Percentiles rank a stretch among this genome's conserved stretches.
Evolutionary conservation across 805 yeast species (phyloP).

Genomic region (Hanseniaspora lachancei): DNA sequence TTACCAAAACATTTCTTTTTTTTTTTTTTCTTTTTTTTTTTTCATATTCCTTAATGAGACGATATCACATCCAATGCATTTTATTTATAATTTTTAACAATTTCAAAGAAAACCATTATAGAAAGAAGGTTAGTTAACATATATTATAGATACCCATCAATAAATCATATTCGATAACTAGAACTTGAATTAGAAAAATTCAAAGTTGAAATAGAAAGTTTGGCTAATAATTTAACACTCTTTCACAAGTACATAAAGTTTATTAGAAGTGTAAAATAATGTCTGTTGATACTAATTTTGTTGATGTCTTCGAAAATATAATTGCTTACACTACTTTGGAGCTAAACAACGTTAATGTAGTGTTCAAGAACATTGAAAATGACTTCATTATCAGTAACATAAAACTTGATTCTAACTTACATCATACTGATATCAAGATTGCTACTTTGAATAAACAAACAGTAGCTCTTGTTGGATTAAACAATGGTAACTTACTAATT

Average conservation of each 20-base stretch:
- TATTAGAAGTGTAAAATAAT: too few species aligned
- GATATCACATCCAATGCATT: too few species aligned
- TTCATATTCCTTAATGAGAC: not conserved
- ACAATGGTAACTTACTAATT: slow-evolving; percentile 48
- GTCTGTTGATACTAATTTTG: not conserved
- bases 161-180: too few species aligned
- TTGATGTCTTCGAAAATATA: slow-evolving; percentile 41
- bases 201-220: too few species aligned
- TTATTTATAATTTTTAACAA: too few species aligned
- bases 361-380: slow-evolving; percentile 47
- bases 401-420: not conserved
- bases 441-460: slow-evolving; percentile 17
- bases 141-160: too few species aligned
- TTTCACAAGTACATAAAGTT: too few species aligned
- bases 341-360: slow-evolving; percentile 56
- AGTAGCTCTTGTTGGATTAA: slow-evolving; percentile 48
- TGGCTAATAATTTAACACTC: too few species aligned
- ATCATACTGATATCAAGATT: not conserved
- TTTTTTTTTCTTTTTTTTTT: slow-evolving; percentile 7
- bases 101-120: too few species aligned
- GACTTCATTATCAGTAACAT: slow-evolving; percentile 13
- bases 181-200: too few species aligned
- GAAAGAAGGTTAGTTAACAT: too few species aligned
- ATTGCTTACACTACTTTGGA: slow-evolving; percentile 56
- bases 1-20: not conserved